Percentiles rank a stretch among this genome's conserved stretches.
Evolutionary conservation across 1,139 yeast species (phyloP).

Genomic region (Candida mesenterica): DNA sequence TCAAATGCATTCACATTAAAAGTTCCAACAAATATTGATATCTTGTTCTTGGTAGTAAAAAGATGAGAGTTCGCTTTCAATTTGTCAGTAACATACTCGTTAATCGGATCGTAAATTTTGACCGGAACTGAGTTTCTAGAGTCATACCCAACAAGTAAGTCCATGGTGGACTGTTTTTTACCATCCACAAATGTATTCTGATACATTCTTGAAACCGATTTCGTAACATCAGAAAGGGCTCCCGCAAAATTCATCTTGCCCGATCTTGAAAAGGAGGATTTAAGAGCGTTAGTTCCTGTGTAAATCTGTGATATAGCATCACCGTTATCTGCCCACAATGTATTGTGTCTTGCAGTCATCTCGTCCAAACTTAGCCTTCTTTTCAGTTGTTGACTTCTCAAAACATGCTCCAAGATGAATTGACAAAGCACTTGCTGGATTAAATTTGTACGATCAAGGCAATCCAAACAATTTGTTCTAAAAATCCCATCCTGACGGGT

Average conservation of each 20-base stretch:
- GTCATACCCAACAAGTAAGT: slow-evolving; percentile 74
- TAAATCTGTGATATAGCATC: slow-evolving; percentile 95
- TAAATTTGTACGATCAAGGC: slow-evolving; percentile 91
- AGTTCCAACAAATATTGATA: slow-evolving; percentile 77
- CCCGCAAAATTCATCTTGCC: slow-evolving; percentile 98
- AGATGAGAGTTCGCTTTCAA: slow-evolving; percentile 49
- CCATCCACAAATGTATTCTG: slow-evolving; percentile 95
- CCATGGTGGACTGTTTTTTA: slow-evolving; percentile 83
- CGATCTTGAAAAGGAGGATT: slow-evolving; percentile 88
- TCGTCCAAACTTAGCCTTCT: slow-evolving; percentile 36
- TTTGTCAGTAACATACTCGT: slow-evolving; percentile 71
- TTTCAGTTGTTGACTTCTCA: slow-evolving; percentile 45
- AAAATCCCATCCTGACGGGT: slow-evolving; percentile 87
- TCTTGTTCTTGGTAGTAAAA: slow-evolving; percentile 60
- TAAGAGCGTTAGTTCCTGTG: slow-evolving; percentile 95
- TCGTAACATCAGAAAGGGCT: slow-evolving; percentile 92
- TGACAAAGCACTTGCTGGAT: slow-evolving; percentile 80
- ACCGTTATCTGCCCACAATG: slow-evolving; percentile 97
- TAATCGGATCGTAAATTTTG: slow-evolving; percentile 79
- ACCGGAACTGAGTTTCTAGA: slow-evolving; percentile 71
- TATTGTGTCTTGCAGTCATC: slow-evolving; percentile 65
- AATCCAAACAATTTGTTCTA: slow-evolving; percentile 90
- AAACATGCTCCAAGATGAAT: slow-evolving; percentile 60
- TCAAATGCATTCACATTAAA: slow-evolving; percentile 84
- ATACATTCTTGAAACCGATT: slow-evolving; percentile 91